Percentiles rank a stretch among this genome's conserved stretches.
Evolutionary conservation across 352 stramenopile genomes (phyloP).

Genomic region (Globisporangium nodosum): DNA sequence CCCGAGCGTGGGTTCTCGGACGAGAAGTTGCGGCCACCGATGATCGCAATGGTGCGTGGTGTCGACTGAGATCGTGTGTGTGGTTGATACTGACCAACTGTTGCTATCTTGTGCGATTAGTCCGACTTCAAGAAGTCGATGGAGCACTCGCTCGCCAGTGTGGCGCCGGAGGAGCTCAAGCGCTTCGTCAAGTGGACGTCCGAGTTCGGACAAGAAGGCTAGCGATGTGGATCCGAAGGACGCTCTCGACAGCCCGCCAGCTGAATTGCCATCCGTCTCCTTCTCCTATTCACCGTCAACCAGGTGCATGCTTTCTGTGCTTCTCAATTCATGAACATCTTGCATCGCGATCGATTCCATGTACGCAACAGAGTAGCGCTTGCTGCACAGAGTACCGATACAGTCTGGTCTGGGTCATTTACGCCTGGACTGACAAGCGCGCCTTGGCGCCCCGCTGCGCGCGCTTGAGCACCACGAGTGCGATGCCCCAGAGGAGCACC

Average conservation of each 20-base stretch:
- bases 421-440: neutral
- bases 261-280: neutral
- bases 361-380: neutral
- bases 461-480: conserved; percentile 28
- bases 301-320: neutral
- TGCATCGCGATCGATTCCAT: neutral
- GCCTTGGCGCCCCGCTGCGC: neutral
- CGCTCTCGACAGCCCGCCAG: neutral
- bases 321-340: neutral
- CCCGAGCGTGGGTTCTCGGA: conserved; percentile 77
- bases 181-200: conserved; percentile 98
- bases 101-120: conserved; percentile 21
- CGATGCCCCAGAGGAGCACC: conserved; percentile 55
- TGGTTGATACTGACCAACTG: neutral
- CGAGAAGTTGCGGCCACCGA: conserved; percentile 80
- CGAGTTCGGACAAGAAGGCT: conserved; percentile 99
- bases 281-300: neutral
- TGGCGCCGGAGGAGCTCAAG: conserved; percentile 96
- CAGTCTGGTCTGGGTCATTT: neutral
- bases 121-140: conserved; percentile 96
- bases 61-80: neutral
- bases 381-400: neutral
- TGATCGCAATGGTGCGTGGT: conserved; percentile 73
- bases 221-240: conserved; percentile 11
- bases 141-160: conserved; percentile 91